Conservation (phyloP, 805 yeast genomes). For the Lipomyces starkeyi region DNA sequence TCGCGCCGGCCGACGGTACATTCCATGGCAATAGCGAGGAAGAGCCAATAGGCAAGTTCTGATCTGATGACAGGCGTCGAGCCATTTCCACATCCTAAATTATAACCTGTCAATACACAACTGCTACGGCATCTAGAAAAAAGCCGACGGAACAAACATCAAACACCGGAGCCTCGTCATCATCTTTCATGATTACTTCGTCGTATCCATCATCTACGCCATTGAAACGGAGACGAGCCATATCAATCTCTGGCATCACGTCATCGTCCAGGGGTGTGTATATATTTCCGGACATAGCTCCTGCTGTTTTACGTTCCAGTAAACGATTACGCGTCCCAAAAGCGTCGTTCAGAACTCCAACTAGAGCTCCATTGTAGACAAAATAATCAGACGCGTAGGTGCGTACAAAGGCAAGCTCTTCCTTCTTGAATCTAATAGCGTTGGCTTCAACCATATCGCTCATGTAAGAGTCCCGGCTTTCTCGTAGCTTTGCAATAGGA, state of each 20-base stretch:
- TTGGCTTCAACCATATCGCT: conserved; percentile 15
- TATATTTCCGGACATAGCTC: background rate
- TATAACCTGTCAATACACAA: background rate
- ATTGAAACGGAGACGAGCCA: conserved; percentile 10
- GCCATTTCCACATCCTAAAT: conserved; percentile 19
- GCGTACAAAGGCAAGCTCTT: background rate
- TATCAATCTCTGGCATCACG: conserved; percentile 6
- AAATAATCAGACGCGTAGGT: conserved; percentile 11
- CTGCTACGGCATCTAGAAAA: background rate
- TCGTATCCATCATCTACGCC: conserved; percentile 5
- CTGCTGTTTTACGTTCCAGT: background rate
- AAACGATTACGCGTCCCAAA: background rate
- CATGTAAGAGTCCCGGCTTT: conserved; percentile 16
- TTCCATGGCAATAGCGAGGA: conserved; percentile 23
- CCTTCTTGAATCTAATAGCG: background rate
- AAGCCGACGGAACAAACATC: background rate
- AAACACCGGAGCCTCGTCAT: conserved; percentile 4
- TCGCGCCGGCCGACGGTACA: conserved; percentile 3
- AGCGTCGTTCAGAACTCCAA: background rate
- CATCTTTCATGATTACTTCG: conserved; percentile 1
- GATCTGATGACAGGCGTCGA: conserved; percentile 18
- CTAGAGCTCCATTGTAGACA: conserved; percentile 13
- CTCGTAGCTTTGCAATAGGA: conserved; percentile 7
- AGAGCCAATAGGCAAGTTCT: conserved; percentile 7
- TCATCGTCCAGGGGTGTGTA: background rate